phyloP scores from a whole-genome alignment of 768 basidiomycete genomes.

The Cubamyces lactineus region DNA sequence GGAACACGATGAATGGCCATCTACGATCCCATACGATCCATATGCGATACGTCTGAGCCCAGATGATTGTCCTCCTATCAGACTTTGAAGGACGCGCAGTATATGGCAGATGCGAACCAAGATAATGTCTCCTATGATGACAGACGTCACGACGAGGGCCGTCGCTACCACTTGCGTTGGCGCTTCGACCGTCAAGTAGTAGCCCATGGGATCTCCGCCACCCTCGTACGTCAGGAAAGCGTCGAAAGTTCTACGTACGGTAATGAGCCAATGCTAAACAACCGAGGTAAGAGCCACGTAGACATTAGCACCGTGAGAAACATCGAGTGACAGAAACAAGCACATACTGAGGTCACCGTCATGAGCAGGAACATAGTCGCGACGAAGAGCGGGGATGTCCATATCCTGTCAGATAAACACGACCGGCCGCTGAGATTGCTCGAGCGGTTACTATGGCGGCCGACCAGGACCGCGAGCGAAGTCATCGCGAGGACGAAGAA shows the following conservation, averaged over 20 bases:
- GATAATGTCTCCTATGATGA: conserved; percentile 19
- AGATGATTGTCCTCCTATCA: no score
- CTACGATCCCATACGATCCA: conserved; percentile 18
- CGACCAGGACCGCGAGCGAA: conserved; percentile 18
- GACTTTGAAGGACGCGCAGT: background rate
- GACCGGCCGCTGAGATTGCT: conserved; percentile 6
- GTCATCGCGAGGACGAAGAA: conserved; percentile 18
- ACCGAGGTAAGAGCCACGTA: background rate
- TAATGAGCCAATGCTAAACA: conserved; percentile 15
- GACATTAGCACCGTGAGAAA: background rate
- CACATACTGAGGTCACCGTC: conserved; percentile 12
- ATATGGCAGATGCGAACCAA: background rate
- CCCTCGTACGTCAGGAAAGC: conserved; percentile 13
- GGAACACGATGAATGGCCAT: conserved; percentile 11
- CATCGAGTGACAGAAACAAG: background rate
- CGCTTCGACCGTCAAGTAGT: conserved; percentile 14
- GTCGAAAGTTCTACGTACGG: conserved; percentile 11
- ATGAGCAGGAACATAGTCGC: conserved; percentile 7
- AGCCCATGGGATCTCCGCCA: conserved; percentile 7
- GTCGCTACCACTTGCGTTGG: conserved; percentile 9
- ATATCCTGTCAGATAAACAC: background rate
- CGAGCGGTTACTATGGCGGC: conserved; percentile 13
- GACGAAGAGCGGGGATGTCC: conserved; percentile 13
- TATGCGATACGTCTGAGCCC: conserved; percentile 15
- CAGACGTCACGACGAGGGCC: conserved; percentile 10